A percentile compares a stretch with the other conserved stretches of the same genome.
Evolutionary conservation across 495 filamentous ascomycete species (phyloP).

Genomic region (Aspergillus cristatus): DNA sequence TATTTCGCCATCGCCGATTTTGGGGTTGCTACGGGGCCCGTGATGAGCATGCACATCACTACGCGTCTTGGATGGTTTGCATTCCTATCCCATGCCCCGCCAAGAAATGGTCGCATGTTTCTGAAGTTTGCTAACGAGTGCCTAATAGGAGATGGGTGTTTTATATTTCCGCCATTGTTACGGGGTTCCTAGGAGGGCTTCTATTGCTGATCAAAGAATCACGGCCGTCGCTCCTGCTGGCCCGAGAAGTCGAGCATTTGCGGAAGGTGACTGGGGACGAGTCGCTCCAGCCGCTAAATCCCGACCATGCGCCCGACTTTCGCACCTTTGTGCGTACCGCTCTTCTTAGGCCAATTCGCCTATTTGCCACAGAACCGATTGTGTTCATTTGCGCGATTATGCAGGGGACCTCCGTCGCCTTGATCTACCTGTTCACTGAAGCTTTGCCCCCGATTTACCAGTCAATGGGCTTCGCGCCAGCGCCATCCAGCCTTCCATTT

Average conservation of each 20-base stretch:
- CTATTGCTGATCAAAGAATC: conserved; percentile 32
- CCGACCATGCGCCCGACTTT: conserved; percentile 32
- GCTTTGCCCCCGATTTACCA: conserved; percentile 36
- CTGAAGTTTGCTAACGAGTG: conserved; percentile 1
- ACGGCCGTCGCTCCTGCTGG: conserved; percentile 33
- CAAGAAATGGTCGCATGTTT: background rate
- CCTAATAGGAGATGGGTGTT: conserved; percentile 35
- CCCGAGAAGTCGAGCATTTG: conserved; percentile 21
- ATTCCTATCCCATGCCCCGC: background rate
- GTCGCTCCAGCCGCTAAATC: conserved; percentile 24
- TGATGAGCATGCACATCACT: conserved; percentile 34
- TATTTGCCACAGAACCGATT: conserved; percentile 43
- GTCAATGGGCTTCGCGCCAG: conserved; percentile 27
- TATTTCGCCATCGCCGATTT: conserved; percentile 38
- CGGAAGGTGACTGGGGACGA: conserved; percentile 14
- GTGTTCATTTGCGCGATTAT: conserved; percentile 37
- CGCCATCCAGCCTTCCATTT: conserved; percentile 34
- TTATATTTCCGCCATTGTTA: conserved; percentile 33
- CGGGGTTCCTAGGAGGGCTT: conserved; percentile 20
- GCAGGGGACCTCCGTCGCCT: conserved; percentile 35
- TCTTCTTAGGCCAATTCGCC: conserved; percentile 32
- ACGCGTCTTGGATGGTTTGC: conserved; percentile 24
- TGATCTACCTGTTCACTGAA: conserved; percentile 50
- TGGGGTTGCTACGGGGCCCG: conserved; percentile 36
- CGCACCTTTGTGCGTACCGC: conserved; percentile 28